phyloP scores from a whole-genome alignment of 2,329 filamentous ascomycete genomes.

The Colletotrichum musae region DNA sequence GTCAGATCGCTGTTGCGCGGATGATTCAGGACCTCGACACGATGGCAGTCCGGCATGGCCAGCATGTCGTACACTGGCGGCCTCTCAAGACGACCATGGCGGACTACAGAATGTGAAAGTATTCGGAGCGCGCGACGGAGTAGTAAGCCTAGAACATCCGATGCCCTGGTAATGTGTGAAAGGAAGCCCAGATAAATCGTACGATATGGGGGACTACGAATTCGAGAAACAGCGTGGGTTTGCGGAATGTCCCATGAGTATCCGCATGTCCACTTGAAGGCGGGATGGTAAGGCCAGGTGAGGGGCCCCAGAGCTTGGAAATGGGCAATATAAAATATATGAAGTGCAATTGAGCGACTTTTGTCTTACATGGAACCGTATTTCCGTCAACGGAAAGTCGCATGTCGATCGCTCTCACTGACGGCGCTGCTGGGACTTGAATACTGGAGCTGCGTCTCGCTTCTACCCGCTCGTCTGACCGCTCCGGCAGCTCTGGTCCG shows the following conservation, averaged over 20 bases:
- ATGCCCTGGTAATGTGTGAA: slow-evolving; percentile 19
- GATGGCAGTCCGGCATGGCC: slow-evolving; percentile 27
- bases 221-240: neutral
- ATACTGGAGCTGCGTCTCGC: slow-evolving; percentile 22
- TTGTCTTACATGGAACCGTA: slow-evolving; percentile 10
- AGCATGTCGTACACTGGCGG: slow-evolving; percentile 47
- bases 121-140: slow-evolving; percentile 42
- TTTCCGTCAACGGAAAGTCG: slow-evolving; percentile 2
- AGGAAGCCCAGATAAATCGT: slow-evolving; percentile 6
- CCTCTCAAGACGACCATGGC: slow-evolving; percentile 52
- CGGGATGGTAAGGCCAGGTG: neutral
- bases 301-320: neutral
- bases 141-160: slow-evolving; percentile 5
- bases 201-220: slow-evolving; percentile 14
- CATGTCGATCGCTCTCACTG: slow-evolving; percentile 7
- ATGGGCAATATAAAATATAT: slow-evolving; percentile 21
- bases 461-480: slow-evolving; percentile 13
- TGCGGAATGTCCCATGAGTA: neutral
- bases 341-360: slow-evolving; percentile 12
- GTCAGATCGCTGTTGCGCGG: slow-evolving; percentile 56
- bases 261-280: neutral
- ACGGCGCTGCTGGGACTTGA: neutral
- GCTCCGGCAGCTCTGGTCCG: slow-evolving; percentile 9
- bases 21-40: slow-evolving; percentile 45
- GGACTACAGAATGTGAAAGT: slow-evolving; percentile 64